phyloP scores from a whole-genome alignment of 352 stramenopile species.

The Globisporangium camurandrum region DNA sequence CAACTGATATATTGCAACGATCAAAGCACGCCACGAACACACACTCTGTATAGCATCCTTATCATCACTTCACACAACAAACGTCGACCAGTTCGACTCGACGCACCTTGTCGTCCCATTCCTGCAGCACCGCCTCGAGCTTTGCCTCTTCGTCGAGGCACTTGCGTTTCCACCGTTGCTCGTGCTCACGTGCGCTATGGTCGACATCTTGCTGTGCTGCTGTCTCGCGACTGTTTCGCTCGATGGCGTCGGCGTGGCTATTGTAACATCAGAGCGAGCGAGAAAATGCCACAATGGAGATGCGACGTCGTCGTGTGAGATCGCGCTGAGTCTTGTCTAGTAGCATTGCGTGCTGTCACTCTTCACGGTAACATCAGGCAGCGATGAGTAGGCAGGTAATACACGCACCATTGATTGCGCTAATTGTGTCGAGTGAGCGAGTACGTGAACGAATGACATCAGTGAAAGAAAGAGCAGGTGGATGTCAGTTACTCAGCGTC shows the following conservation, averaged over 20 bases:
- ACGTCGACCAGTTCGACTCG: conserved; percentile 92
- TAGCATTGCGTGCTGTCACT: too few relatives aligned
- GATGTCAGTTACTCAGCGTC: too few relatives aligned
- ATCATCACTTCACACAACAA: too few relatives aligned
- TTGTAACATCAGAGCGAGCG: too few relatives aligned
- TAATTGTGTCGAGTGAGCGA: not conserved
- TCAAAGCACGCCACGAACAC: too few relatives aligned
- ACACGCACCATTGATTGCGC: not conserved
- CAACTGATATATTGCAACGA: too few relatives aligned
- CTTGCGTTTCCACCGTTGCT: not conserved
- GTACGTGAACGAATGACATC: too few relatives aligned
- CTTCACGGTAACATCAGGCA: not conserved
- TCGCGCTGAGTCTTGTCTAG: too few relatives aligned
- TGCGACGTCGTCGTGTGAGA: not conserved
- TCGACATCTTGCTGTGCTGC: not conserved
- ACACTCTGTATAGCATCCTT: too few relatives aligned
- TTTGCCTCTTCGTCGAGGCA: conserved; percentile 69
- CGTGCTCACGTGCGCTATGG: not conserved
- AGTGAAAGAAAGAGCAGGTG: not conserved
- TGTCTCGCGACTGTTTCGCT: not conserved
- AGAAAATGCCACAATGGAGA: not conserved
- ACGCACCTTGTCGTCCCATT: conserved; percentile 79
- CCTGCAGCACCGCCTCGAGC: conserved; percentile 18
- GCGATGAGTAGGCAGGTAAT: not conserved
- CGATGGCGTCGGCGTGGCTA: too few relatives aligned